Evolutionary conservation across 208 protist genomes (phyloP).

Genomic region (Crithidia bombi): DNA sequence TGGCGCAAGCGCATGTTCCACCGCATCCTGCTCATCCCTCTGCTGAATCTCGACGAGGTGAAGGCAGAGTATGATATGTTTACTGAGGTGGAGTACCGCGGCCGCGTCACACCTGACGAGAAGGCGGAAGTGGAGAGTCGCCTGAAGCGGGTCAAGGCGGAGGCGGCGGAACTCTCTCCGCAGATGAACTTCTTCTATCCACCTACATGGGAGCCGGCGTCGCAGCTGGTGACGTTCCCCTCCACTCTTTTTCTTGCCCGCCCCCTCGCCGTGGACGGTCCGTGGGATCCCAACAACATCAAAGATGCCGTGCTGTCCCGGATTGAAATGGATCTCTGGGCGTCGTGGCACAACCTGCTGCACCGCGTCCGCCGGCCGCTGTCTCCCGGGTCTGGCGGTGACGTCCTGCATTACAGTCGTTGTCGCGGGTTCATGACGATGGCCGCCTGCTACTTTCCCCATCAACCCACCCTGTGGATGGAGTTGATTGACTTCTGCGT

Average conservation of each 20-base stretch:
- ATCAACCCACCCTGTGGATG: conserved; percentile 50
- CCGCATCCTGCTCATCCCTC: conserved; percentile 71
- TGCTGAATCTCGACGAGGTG: conserved; percentile 65
- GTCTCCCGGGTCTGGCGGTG: conserved; percentile 40
- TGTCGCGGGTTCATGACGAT: conserved; percentile 59
- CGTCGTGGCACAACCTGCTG: conserved; percentile 56
- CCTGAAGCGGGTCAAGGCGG: conserved; percentile 45
- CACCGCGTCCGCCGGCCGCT: conserved; percentile 41
- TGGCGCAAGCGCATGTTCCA: conserved; percentile 74
- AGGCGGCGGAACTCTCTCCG: conserved; percentile 43
- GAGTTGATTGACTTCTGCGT: conserved; percentile 49
- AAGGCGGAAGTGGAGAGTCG: conserved; percentile 55
- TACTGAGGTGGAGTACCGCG: conserved; percentile 59
- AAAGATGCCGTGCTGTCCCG: conserved; percentile 35
- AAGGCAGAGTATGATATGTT: conserved; percentile 84
- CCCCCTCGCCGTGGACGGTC: conserved; percentile 38
- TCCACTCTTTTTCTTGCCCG: conserved; percentile 54
- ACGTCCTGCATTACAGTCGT: conserved; percentile 57
- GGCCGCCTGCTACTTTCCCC: conserved; percentile 64
- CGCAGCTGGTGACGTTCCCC: conserved; percentile 25
- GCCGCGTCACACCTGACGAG: conserved; percentile 59
- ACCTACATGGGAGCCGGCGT: conserved; percentile 30
- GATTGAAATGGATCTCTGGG: conserved; percentile 67
- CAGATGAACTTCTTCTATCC: conserved; percentile 43
- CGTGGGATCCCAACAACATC: conserved; percentile 14